Evolutionary conservation across 345 rosid genomes (phyloP), one percentile per base, ranked within the genome.

Genomic region (Crucihimalaya himalaica): DNA sequence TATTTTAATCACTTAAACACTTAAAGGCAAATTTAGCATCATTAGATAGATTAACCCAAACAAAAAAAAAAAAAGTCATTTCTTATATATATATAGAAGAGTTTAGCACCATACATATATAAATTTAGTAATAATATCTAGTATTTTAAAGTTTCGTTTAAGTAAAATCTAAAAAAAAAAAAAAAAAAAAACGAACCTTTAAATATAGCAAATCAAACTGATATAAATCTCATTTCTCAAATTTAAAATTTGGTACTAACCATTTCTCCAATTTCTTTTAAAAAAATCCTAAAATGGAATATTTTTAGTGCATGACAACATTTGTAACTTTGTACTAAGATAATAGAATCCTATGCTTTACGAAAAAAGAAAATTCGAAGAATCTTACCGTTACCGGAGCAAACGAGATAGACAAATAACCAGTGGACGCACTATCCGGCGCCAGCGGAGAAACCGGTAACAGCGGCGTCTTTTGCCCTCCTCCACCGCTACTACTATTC

Each of bases 381-480:
- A 62, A 51, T 72, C 87, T 79, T 65, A 84, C 89, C 81, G 73
- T 82, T 58, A 83, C 85, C 78, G 78, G 66, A 29, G 78, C 63
- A 5, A 75, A 53, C 43, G 90, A 86, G 66, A 84, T 82, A 3
- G 90, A 79, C 78, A 86, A 64, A 73, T 86, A 86, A 59, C 84
- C 87, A 9, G 72, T 61, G 19, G 86, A 78, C 2, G 81, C 57
- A 76, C 66, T 67, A 27, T 58, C 78, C 6, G 80, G 80, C 5
- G 71, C 18, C n/a, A 72, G 45, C 12, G 81, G 83, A n/a, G 69
- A 15, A 20, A 74, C 21, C 5, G 81, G 79, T 0, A 1, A 6
- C 20, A 46, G 48, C 2, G 84, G 71, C 13, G 72, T 11, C 43
- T 37, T 72, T 15, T 8, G 57, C 13, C 61, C 50, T 13, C 66